Percentiles rank a stretch among this genome's conserved stretches.
Evolutionary conservation across 192 early-diverging fungal genomes (phyloP).

Genomic region (Podila epigama): DNA sequence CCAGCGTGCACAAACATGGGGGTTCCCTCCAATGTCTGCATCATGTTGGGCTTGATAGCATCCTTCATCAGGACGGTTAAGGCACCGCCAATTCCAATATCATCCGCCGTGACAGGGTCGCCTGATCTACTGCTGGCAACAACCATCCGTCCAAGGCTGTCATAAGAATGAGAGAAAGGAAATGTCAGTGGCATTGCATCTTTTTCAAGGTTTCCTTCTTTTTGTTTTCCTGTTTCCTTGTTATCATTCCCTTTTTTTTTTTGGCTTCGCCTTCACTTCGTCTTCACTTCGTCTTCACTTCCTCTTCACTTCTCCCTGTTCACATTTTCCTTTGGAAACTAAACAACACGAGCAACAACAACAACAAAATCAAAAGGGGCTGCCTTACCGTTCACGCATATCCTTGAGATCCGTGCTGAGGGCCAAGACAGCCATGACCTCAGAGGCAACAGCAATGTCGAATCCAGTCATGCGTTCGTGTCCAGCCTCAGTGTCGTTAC

Average conservation of each 20-base stretch:
- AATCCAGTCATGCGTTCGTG: conserved; percentile 90
- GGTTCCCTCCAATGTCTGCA: conserved; percentile 99
- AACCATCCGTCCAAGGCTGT: conserved; percentile 87
- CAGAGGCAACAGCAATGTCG: conserved; percentile 98
- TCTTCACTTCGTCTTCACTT: too few relatives aligned
- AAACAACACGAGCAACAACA: too few relatives aligned
- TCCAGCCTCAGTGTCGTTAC: conserved; percentile 88
- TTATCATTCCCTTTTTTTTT: too few relatives aligned
- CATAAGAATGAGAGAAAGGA: neutral
- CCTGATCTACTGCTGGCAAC: conserved; percentile 86
- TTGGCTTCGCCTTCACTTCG: too few relatives aligned
- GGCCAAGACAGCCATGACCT: conserved; percentile 98
- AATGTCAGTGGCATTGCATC: too few relatives aligned
- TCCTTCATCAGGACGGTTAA: conserved; percentile 98
- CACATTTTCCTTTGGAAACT: too few relatives aligned
- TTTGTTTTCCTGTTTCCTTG: too few relatives aligned
- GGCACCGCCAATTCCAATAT: conserved; percentile 94
- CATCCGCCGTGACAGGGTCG: conserved; percentile 92
- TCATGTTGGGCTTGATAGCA: conserved; percentile 97
- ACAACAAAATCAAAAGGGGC: too few relatives aligned
- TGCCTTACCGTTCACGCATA: conserved; percentile 84
- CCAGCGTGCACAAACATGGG: conserved; percentile 99
- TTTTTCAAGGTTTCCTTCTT: too few relatives aligned
- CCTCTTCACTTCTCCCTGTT: too few relatives aligned
- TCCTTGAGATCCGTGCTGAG: conserved; percentile 89